Conservation (phyloP, 2,329 filamentous ascomycete genomes). For the Venturia carpophila region DNA sequence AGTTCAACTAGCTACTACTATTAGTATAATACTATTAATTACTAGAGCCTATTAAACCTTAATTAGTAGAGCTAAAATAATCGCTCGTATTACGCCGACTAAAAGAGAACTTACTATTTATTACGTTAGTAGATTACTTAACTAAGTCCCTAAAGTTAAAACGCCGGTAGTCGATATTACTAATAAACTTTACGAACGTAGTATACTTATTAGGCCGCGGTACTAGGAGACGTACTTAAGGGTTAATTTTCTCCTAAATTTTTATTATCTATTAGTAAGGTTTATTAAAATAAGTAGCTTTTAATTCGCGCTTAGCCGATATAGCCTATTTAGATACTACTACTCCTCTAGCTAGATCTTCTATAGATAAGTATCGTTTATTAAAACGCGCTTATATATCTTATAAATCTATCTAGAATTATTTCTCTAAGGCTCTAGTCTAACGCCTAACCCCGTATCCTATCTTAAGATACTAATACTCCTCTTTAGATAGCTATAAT, state of each 20-base stretch:
- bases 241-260: background rate
- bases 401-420: background rate
- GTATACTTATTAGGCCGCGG: background rate
- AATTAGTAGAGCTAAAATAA: too few relatives aligned
- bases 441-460: too few relatives aligned
- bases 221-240: background rate
- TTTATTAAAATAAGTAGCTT: background rate
- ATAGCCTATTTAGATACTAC: background rate
- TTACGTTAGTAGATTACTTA: background rate
- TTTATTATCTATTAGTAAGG: background rate
- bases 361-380: background rate
- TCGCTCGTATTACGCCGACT: too few relatives aligned
- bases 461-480: too few relatives aligned
- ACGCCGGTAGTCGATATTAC: background rate
- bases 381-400: background rate
- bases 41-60: too few relatives aligned
- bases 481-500: too few relatives aligned
- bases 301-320: background rate
- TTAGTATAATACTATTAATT: background rate
- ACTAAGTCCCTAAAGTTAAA: background rate
- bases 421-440: too few relatives aligned
- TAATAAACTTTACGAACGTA: background rate
- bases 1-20: background rate
- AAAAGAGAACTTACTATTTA: background rate
- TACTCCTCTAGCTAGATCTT: background rate